phyloP scores from a whole-genome alignment of 1,139 yeast genomes.

The Yamadazyma diddensiae region DNA sequence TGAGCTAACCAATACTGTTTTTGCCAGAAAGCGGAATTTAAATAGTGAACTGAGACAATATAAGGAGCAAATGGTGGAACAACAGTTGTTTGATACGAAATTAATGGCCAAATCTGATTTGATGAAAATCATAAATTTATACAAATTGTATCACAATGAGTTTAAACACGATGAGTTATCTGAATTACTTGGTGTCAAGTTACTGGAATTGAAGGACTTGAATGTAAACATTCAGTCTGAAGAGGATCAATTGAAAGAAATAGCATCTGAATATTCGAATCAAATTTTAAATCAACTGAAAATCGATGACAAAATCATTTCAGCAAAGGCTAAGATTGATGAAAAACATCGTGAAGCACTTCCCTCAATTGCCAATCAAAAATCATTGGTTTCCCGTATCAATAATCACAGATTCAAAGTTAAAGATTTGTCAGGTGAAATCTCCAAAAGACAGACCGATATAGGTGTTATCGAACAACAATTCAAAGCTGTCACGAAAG shows the following conservation, averaged over 20 bases:
- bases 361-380: conserved; percentile 56
- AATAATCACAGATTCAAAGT: conserved; percentile 49
- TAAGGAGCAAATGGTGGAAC: conserved; percentile 72
- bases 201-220: conserved; percentile 26
- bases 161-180: conserved; percentile 33
- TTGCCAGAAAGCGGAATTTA: conserved; percentile 69
- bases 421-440: conserved; percentile 51
- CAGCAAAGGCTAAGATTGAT: conserved; percentile 40
- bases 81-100: conserved; percentile 62
- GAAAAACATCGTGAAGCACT: conserved; percentile 47
- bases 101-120: conserved; percentile 46
- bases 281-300: conserved; percentile 42
- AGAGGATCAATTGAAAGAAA: conserved; percentile 26
- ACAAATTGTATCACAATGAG: conserved; percentile 69
- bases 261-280: conserved; percentile 46
- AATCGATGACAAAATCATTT: conserved; percentile 36
- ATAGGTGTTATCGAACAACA: conserved; percentile 46
- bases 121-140: conserved; percentile 51
- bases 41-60: conserved; percentile 79
- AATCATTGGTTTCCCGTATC: conserved; percentile 47
- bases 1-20: conserved; percentile 61
- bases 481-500: conserved; percentile 42
- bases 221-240: conserved; percentile 22
- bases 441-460: conserved; percentile 46
- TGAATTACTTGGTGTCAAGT: conserved; percentile 24